These are phyloP conservation scores for Psilocybe cyanescens DNA, from an alignment of 768 basidiomycete species.

Conservation along the genomic window DNA sequence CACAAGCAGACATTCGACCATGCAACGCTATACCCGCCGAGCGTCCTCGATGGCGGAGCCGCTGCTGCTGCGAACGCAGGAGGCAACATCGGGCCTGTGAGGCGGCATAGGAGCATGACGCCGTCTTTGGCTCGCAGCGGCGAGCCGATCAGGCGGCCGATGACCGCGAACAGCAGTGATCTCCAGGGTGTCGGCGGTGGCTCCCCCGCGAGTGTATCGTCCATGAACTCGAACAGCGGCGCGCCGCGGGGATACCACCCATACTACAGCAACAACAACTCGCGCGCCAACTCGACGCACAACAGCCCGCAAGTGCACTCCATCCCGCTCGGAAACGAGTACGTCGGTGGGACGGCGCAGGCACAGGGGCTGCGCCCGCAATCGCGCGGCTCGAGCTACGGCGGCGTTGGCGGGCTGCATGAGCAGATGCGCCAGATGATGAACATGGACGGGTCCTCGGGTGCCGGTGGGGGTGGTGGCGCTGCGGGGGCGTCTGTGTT, in stretches of 20 bases:
- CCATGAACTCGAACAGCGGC: constrained; percentile 33
- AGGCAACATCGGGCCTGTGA: constrained; percentile 58
- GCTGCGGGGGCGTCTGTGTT: constrained; percentile 16
- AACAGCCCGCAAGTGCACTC: constrained; percentile 49
- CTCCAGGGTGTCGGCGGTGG: constrained; percentile 34
- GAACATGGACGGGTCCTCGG: constrained; percentile 26
- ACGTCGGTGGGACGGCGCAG: not conserved
- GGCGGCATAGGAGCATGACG: constrained; percentile 79
- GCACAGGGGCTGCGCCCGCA: constrained; percentile 31
- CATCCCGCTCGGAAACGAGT: constrained; percentile 35
- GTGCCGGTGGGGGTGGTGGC: not conserved
- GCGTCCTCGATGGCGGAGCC: constrained; percentile 33
- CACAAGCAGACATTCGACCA: constrained; percentile 73
- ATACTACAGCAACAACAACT: constrained; percentile 44
- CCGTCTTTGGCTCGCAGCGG: constrained; percentile 61
- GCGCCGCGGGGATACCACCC: constrained; percentile 56
- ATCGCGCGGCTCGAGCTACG: constrained; percentile 44
- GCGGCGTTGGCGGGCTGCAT: constrained; percentile 33
- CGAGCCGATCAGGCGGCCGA: constrained; percentile 52
- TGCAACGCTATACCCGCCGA: constrained; percentile 49
- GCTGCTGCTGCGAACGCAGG: constrained; percentile 29
- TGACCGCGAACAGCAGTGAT: constrained; percentile 48
- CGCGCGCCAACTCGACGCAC: constrained; percentile 45
- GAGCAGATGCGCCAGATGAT: constrained; percentile 52
- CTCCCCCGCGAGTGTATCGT: constrained; percentile 35